A percentile compares a stretch with the other conserved stretches of the same genome.
Conservation (phyloP, 2,329 filamentous ascomycete genomes). For the Chrysoporthe cubensis region DNA sequence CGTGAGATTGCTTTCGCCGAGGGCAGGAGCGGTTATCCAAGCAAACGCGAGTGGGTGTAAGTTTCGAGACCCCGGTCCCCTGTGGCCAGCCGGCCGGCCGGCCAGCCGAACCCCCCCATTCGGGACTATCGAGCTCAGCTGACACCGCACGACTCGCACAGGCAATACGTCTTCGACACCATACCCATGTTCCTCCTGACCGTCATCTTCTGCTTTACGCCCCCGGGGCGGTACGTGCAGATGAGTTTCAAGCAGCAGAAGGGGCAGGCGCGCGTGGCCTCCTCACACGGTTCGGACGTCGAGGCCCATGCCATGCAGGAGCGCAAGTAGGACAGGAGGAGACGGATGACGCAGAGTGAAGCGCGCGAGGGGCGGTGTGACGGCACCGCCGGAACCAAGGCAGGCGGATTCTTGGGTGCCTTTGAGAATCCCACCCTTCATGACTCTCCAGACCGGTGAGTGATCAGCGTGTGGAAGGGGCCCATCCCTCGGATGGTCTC, state of each 20-base stretch:
- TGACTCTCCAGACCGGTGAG: not conserved
- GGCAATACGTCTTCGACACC: conserved; percentile 39
- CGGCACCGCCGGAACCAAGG: not conserved
- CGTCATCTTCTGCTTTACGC: conserved; percentile 35
- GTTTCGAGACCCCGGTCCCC: conserved; percentile 24
- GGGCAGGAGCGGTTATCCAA: conserved; percentile 33
- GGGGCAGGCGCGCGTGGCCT: conserved; percentile 10
- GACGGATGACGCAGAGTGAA: no score
- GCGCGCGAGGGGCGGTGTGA: not conserved
- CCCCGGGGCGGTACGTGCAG: conserved; percentile 39
- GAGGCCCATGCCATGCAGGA: conserved; percentile 17
- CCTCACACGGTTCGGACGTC: conserved; percentile 13
- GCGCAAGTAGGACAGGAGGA: not conserved
- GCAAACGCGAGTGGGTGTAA: conserved; percentile 38
- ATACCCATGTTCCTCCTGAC: conserved; percentile 37
- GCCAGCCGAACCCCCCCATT: no score
- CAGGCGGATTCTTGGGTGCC: not conserved
- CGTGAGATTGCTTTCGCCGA: conserved; percentile 29
- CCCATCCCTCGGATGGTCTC: not conserved
- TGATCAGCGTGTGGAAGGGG: not conserved
- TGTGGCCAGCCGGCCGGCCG: not conserved
- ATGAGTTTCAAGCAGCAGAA: conserved; percentile 39
- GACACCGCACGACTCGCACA: conserved; percentile 24
- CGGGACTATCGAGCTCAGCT: not conserved
- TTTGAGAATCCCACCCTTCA: not conserved